Conservation (phyloP, 768 basidiomycete genomes). For the Pleurotus cornucopiae region DNA sequence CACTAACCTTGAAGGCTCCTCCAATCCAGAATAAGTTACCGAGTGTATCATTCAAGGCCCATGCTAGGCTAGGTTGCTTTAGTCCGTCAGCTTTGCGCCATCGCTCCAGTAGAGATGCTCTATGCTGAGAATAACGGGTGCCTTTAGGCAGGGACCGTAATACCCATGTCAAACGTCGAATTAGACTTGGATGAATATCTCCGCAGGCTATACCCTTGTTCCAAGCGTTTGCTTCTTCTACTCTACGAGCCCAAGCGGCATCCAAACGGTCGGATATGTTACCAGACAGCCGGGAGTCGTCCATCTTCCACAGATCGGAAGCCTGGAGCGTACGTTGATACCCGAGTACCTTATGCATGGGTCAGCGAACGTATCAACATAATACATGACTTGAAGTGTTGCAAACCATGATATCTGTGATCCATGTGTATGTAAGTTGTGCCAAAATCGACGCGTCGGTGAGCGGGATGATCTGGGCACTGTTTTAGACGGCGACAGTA, state of each 20-base stretch:
- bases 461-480: constrained; percentile 48
- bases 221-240: constrained; percentile 48
- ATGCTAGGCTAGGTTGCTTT: constrained; percentile 48
- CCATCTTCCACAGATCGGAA: constrained; percentile 71
- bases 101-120: constrained; percentile 26
- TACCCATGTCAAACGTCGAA: constrained; percentile 36
- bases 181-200: constrained; percentile 34
- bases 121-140: constrained; percentile 20
- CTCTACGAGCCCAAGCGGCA: constrained; percentile 46
- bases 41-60: constrained; percentile 60
- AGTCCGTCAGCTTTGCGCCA: constrained; percentile 45
- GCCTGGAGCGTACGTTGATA: constrained; percentile 73
- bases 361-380: background rate
- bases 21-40: constrained; percentile 59
- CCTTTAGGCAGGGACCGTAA: constrained; percentile 25
- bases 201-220: constrained; percentile 46
- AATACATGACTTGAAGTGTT: background rate
- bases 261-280: constrained; percentile 51
- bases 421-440: constrained; percentile 62
- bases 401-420: constrained; percentile 52
- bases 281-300: constrained; percentile 42
- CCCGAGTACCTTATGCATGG: constrained; percentile 45
- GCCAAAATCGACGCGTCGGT: constrained; percentile 54
- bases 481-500: background rate
- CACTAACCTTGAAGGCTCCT: constrained; percentile 51